These are phyloP conservation scores for Coemansia sp. DNA, from an alignment of 371 early-diverging fungal genomes.

Conservation along the genomic window DNA sequence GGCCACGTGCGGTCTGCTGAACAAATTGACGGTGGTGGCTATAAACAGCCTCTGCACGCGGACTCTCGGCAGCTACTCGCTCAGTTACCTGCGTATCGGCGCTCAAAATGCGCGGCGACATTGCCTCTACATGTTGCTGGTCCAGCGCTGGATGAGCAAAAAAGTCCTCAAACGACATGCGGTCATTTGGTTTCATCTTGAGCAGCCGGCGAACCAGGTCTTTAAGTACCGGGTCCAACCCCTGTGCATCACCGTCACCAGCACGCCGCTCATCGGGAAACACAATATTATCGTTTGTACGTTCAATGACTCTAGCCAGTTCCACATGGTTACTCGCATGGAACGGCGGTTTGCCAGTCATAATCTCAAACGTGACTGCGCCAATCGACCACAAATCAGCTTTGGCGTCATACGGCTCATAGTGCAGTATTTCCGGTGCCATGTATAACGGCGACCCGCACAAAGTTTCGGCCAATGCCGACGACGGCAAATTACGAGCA, in stretches of 20 bases:
- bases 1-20: constrained; percentile 14
- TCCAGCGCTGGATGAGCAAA: constrained; percentile 73
- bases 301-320: constrained; percentile 81
- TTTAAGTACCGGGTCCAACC: constrained; percentile 63
- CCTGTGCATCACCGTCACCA: neutral
- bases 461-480: constrained; percentile 87
- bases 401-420: constrained; percentile 89
- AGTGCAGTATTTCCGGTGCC: constrained; percentile 94
- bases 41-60: constrained; percentile 13
- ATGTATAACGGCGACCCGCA: constrained; percentile 96
- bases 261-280: constrained; percentile 75
- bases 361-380: constrained; percentile 91
- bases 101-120: neutral
- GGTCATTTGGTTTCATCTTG: constrained; percentile 78
- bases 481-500: constrained; percentile 79
- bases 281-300: constrained; percentile 70
- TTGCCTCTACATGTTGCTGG: neutral
- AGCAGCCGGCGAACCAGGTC: constrained; percentile 76
- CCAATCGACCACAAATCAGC: constrained; percentile 98
- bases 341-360: constrained; percentile 88
- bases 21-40: constrained; percentile 16
- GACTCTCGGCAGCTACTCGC: neutral
- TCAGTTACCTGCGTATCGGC: neutral
- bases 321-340: constrained; percentile 92
- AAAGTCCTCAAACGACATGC: constrained; percentile 90